phyloP scores from a whole-genome alignment of 2,329 filamentous ascomycete species.

The Penicillium sp. region DNA sequence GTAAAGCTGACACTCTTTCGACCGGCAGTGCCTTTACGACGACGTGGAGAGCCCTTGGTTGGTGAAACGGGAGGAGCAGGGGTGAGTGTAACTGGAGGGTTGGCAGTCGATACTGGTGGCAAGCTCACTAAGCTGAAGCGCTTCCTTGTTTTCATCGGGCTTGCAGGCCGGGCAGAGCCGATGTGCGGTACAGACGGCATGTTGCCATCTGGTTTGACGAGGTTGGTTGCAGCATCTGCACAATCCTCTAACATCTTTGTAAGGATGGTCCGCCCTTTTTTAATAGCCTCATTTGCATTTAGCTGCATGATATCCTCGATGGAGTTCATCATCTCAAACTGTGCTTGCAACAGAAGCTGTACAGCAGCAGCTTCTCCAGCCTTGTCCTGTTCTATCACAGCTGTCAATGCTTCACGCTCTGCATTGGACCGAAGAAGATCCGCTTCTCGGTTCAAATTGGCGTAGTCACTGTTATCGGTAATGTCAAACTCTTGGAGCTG shows the following conservation, averaged over 20 bases:
- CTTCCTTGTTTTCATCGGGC: slow-evolving; percentile 68
- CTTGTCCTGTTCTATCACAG: slow-evolving; percentile 82
- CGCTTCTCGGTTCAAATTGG: slow-evolving; percentile 74
- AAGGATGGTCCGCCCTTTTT: slow-evolving; percentile 75
- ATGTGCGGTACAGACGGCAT: slow-evolving; percentile 58
- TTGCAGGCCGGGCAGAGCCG: slow-evolving; percentile 69
- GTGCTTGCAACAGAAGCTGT: slow-evolving; percentile 80
- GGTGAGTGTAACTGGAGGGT: slow-evolving; percentile 33
- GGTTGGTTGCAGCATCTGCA: slow-evolving; percentile 70
- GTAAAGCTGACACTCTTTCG: slow-evolving; percentile 79
- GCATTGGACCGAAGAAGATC: slow-evolving; percentile 83
- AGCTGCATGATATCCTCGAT: slow-evolving; percentile 79
- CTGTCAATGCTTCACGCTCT: slow-evolving; percentile 72
- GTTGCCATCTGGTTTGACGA: slow-evolving; percentile 85
- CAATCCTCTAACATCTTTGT: slow-evolving; percentile 75
- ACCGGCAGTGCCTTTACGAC: slow-evolving; percentile 63
- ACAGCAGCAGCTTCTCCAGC: slow-evolving; percentile 73
- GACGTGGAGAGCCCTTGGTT: slow-evolving; percentile 74
- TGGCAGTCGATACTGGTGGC: slow-evolving; percentile 29
- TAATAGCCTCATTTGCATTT: slow-evolving; percentile 78
- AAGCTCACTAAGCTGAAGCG: slow-evolving; percentile 45
- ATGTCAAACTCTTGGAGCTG: slow-evolving; percentile 73
- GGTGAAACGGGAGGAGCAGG: slow-evolving; percentile 56
- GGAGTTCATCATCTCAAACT: slow-evolving; percentile 86
- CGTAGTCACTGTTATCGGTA: slow-evolving; percentile 65